Evolutionary conservation across 176 grass and related monocot genomes (phyloP).

Genomic region (Oryza meyeriana): DNA sequence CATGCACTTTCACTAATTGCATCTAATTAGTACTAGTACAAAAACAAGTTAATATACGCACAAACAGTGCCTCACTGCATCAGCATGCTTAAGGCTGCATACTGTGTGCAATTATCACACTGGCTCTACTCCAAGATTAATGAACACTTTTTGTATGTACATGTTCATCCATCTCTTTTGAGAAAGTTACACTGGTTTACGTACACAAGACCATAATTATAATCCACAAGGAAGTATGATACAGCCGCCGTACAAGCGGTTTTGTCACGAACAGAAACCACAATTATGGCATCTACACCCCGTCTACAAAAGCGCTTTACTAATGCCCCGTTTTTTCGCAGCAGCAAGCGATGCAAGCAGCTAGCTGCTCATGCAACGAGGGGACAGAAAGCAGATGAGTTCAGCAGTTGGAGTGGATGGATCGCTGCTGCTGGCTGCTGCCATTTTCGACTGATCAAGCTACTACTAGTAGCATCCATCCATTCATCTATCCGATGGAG

Average conservation of each 20-base stretch:
- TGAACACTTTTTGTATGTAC: background rate
- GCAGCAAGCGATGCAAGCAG: background rate
- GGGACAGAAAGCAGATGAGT: background rate
- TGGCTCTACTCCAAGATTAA: background rate
- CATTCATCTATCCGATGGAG: background rate
- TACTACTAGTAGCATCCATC: background rate
- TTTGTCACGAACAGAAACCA: conserved; percentile 17
- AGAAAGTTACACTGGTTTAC: conserved; percentile 11
- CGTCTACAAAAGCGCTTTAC: conserved; percentile 28
- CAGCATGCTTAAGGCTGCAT: background rate
- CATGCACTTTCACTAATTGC: background rate
- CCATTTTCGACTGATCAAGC: background rate
- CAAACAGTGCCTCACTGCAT: background rate
- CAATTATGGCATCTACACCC: conserved; percentile 31
- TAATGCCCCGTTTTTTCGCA: background rate
- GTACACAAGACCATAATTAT: conserved; percentile 10
- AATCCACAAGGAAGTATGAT: background rate
- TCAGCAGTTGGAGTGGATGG: background rate
- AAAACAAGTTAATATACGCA: background rate
- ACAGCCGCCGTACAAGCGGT: background rate
- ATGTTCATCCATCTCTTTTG: background rate
- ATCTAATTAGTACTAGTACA: background rate
- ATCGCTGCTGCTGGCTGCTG: background rate
- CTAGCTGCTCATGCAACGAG: background rate
- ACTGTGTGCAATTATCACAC: conserved; percentile 24